Conservation (phyloP, 805 yeast genomes). For the Spathaspora boniae region DNA sequence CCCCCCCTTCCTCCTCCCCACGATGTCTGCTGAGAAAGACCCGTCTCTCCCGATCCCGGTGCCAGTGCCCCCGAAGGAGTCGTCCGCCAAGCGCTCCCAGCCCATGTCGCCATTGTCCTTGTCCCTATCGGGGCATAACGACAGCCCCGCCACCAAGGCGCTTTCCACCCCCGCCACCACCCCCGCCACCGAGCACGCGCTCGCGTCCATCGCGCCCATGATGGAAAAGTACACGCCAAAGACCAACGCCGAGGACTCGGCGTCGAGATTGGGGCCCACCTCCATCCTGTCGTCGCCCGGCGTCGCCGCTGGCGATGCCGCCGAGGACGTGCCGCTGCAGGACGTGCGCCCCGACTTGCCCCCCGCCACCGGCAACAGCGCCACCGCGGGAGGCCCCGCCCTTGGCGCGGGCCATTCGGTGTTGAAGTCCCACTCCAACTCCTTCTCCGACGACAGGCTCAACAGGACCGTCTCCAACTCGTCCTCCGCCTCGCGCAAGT, state of each 20-base stretch:
- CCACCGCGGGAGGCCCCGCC: too few species aligned
- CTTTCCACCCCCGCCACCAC: conserved; percentile 12
- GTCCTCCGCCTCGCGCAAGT: conserved; percentile 27
- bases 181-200: conserved; percentile 51
- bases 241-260: conserved; percentile 37
- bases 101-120: conserved; percentile 35
- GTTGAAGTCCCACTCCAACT: conserved; percentile 6
- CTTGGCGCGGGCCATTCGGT: conserved; percentile 12
- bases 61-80: conserved; percentile 1
- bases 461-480: conserved; percentile 36
- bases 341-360: conserved; percentile 3
- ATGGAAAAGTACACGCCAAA: conserved; percentile 71
- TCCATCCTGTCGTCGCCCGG: conserved; percentile 13
- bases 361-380: conserved; percentile 1
- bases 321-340: conserved; percentile 8
- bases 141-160: conserved; percentile 1
- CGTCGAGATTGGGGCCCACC: conserved; percentile 8
- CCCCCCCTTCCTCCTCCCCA: too few species aligned
- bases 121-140: conserved; percentile 4
- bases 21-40: too few species aligned
- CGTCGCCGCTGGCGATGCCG: conserved; percentile 8
- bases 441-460: conserved; percentile 16
- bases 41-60: too few species aligned
- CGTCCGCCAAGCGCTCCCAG: conserved; percentile 13
- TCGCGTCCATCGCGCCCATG: conserved; percentile 79